Evolutionary conservation across 1,284 basidiomycete genomes (phyloP).

Genomic region (Schizophyllum amplum): DNA sequence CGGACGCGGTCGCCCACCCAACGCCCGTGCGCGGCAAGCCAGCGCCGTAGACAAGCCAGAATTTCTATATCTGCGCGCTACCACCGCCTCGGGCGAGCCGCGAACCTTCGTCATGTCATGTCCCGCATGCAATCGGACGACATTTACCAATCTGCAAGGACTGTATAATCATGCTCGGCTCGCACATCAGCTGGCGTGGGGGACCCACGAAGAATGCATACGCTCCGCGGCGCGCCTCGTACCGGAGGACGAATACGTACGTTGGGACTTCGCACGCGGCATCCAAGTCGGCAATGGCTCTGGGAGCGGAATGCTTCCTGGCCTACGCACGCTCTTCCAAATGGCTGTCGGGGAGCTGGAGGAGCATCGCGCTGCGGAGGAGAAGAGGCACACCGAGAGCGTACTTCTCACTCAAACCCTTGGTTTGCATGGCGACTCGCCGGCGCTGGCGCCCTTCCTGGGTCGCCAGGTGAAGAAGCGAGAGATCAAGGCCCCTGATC

Average conservation of each 20-base stretch:
- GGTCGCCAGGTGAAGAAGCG: constrained; percentile 51
- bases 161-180: constrained; percentile 69
- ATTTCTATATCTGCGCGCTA: constrained; percentile 34
- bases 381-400: not conserved
- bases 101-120: constrained; percentile 44
- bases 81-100: constrained; percentile 24
- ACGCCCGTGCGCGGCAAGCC: constrained; percentile 19
- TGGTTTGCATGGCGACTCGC: constrained; percentile 61
- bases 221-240: constrained; percentile 42
- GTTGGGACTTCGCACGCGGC: constrained; percentile 40
- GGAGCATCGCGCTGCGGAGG: not conserved
- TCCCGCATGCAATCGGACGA: constrained; percentile 48
- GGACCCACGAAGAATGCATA: constrained; percentile 69
- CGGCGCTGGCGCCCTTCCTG: constrained; percentile 63
- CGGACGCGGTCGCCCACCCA: not conserved
- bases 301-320: constrained; percentile 39
- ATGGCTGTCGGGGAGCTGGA: constrained; percentile 50
- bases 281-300: constrained; percentile 47
- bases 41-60: constrained; percentile 23
- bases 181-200: constrained; percentile 59
- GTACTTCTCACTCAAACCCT: constrained; percentile 44
- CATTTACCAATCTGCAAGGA: constrained; percentile 70
- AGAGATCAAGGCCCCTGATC: constrained; percentile 44
- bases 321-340: constrained; percentile 58
- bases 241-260: constrained; percentile 33